Conservation (phyloP, 2,329 filamentous ascomycete species). For the Apiospora arundinis region DNA sequence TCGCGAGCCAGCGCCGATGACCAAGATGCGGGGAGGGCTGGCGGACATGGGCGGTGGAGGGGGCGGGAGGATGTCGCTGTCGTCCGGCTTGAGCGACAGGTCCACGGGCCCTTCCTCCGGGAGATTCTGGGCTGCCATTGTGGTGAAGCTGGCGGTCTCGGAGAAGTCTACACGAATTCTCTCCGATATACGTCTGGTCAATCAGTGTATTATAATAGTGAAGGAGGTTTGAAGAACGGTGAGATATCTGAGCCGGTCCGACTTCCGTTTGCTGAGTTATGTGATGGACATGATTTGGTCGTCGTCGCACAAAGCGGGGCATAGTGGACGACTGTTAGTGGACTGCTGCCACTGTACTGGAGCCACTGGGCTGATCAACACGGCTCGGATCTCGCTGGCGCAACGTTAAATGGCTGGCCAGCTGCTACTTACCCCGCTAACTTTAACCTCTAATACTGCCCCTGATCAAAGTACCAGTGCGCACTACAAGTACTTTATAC, state of each 20-base stretch:
- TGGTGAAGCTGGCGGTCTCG: not conserved
- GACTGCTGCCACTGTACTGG: not conserved
- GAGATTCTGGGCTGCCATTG: slow-evolving; percentile 39
- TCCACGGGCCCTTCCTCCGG: slow-evolving; percentile 38
- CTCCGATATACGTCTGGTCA: not conserved
- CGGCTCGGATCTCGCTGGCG: slow-evolving; percentile 8
- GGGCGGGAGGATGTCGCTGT: slow-evolving; percentile 40
- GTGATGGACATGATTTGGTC: not conserved
- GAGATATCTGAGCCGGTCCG: not conserved
- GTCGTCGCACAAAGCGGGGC: slow-evolving; percentile 8
- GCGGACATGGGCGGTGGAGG: slow-evolving; percentile 52
- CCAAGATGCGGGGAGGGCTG: slow-evolving; percentile 69
- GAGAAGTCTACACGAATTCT: not conserved
- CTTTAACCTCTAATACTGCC: too few relatives aligned
- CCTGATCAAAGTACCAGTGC: not conserved
- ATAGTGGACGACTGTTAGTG: not conserved
- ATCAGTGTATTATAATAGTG: too few relatives aligned
- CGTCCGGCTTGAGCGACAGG: slow-evolving; percentile 27
- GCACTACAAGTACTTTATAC: too few relatives aligned
- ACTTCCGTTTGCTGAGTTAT: slow-evolving; percentile 9
- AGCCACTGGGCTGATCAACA: not conserved
- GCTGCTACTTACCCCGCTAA: not conserved
- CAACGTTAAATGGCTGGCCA: not conserved
- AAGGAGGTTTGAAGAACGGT: not conserved
- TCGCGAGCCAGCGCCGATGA: slow-evolving; percentile 84